These are phyloP conservation scores for Pythium sp. DNA, from an alignment of 352 stramenopile genomes.

Conservation along the genomic window DNA sequence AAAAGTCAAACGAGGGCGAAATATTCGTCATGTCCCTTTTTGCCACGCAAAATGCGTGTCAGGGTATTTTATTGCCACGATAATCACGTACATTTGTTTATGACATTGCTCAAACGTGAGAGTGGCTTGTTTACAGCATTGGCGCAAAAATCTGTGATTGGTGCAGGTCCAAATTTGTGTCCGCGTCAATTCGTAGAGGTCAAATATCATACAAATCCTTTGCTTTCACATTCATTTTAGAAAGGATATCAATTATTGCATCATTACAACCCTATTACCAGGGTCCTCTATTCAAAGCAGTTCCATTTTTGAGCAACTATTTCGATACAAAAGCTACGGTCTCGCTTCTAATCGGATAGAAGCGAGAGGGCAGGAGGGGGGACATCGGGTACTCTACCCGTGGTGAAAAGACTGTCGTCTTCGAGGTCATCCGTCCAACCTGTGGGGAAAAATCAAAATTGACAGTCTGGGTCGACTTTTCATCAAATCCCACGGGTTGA, in stretches of 20 bases:
- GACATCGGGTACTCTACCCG: too few relatives aligned
- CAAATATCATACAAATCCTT: background rate
- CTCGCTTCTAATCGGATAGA: background rate
- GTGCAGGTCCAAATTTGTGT: background rate
- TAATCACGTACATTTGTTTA: too few relatives aligned
- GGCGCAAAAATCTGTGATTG: background rate
- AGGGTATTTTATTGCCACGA: background rate
- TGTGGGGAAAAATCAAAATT: too few relatives aligned
- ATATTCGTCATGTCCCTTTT: background rate
- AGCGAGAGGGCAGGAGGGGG: background rate
- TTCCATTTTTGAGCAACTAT: background rate
- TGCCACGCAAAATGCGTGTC: background rate
- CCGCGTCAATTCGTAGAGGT: background rate
- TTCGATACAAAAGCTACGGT: background rate
- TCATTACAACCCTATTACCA: background rate
- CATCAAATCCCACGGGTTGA: too few relatives aligned
- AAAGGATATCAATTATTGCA: background rate
- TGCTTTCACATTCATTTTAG: background rate
- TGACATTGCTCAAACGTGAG: background rate
- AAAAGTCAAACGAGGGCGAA: background rate
- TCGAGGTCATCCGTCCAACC: too few relatives aligned
- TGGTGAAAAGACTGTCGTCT: too few relatives aligned
- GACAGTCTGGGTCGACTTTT: too few relatives aligned
- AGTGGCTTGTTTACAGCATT: background rate
- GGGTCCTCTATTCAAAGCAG: background rate